Conservation (phyloP, 2,329 filamentous ascomycete genomes). For the Colletotrichum tropicicola region DNA sequence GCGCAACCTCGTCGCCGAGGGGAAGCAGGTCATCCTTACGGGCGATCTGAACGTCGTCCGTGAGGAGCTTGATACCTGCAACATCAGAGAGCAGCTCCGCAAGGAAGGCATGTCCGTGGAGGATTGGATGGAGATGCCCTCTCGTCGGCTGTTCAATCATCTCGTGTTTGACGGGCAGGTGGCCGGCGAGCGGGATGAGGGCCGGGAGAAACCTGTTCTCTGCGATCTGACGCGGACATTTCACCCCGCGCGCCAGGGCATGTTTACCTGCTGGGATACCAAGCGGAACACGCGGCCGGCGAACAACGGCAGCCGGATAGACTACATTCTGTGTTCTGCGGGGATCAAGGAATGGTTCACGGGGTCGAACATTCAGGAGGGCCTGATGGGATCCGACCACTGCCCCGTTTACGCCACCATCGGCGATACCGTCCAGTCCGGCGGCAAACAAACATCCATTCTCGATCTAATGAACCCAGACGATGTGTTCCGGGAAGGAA, state of each 20-base stretch:
- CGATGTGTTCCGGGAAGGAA: conserved; percentile 75
- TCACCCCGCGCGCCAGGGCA: conserved; percentile 80
- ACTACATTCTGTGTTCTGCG: conserved; percentile 88
- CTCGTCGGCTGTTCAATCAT: conserved; percentile 84
- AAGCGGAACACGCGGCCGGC: conserved; percentile 95
- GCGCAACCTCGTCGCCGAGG: conserved; percentile 81
- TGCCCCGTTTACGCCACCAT: conserved; percentile 89
- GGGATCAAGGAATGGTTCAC: conserved; percentile 83
- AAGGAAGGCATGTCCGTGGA: conserved; percentile 75
- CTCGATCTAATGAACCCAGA: conserved; percentile 81
- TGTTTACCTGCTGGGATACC: conserved; percentile 98
- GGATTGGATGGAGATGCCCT: conserved; percentile 77
- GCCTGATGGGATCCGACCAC: conserved; percentile 93
- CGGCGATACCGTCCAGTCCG: conserved; percentile 66
- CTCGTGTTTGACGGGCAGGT: conserved; percentile 80
- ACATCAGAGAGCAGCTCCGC: conserved; percentile 74
- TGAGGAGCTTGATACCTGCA: conserved; percentile 79
- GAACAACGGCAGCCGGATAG: conserved; percentile 92
- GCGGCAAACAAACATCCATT: conserved; percentile 61
- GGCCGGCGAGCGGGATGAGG: conserved; percentile 71
- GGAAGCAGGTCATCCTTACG: conserved; percentile 85
- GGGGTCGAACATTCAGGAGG: conserved; percentile 89
- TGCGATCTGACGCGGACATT: conserved; percentile 87
- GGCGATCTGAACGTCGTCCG: conserved; percentile 88
- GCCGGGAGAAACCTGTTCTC: conserved; percentile 75